Evolutionary conservation across 148 eudicot species (phyloP), one percentile per base, ranked within the genome.

Genomic region (Amaranthus hypochondriacus): DNA sequence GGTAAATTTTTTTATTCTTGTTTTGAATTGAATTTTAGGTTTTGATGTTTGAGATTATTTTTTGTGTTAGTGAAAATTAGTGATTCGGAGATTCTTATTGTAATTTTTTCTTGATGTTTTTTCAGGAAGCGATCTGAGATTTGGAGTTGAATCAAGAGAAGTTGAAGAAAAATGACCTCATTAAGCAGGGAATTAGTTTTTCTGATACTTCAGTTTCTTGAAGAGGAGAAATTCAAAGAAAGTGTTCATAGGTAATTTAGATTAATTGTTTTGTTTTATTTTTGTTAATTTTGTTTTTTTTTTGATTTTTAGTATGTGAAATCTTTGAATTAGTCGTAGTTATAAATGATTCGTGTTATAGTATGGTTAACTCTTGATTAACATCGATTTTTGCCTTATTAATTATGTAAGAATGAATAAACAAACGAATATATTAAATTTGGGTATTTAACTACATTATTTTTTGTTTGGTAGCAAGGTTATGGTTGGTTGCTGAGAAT

Each of bases 141-240:
- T 80, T 78, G 64, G 57, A 62, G 58, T 8, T 62, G 71, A 15
- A 74, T 14, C 43, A 65, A 56, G 15, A 15, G 56, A 48, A 66
- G 55, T 62, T 75, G 72, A 50, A 39, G 50, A 62, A 69, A 78
- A 65, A 93, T 93, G 98, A 82, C 98, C 79, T 89, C 96, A 66
- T 75, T 93, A 48, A 93, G 92, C 81, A 88, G 96, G 79, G 98
- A 93, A 74, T 92, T 93, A 5, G 96, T 90, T 71, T 89, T 93
- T 66, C 85, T 93, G 42, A 93, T 93, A 78, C 93, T 93, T 66
- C 98, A 93, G 84, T 93, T 90, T 86, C 88, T 93, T n/a, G 98
- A 93, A 66, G 96, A 93, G 80, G 96, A 93, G 86, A 93, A 93
- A 83, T 93, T 87, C 62, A 93, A 90, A 78, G 90, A 89, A 47